These are phyloP conservation scores for Apium graveolens DNA, from an alignment of 129 eudicot genomes.

Conservation along the genomic window DNA sequence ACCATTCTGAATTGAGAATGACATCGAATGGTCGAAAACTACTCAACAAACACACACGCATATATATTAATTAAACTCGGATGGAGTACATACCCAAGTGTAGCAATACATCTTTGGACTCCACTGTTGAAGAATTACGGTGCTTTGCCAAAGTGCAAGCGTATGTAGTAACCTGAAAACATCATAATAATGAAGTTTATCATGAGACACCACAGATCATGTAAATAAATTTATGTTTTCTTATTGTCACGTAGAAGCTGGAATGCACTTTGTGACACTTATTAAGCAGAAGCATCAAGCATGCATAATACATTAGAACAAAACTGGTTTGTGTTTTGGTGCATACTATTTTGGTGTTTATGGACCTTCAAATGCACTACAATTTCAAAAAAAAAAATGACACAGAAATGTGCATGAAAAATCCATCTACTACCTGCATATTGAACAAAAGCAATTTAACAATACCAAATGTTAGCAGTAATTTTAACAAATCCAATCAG, in stretches of 20 bases:
- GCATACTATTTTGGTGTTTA: neutral
- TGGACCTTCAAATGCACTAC: neutral
- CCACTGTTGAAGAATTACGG: conserved; percentile 79
- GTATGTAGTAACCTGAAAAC: conserved; percentile 67
- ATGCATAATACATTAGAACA: neutral
- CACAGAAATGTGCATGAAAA: neutral
- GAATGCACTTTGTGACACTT: neutral
- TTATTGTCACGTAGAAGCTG: neutral
- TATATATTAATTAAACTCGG: neutral
- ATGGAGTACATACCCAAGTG: conserved; percentile 58
- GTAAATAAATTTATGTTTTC: neutral
- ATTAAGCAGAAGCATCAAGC: neutral
- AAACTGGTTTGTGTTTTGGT: neutral
- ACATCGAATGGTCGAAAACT: neutral
- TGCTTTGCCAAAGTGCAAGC: conserved; percentile 86
- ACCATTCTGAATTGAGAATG: neutral
- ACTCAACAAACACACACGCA: neutral
- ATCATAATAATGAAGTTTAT: neutral
- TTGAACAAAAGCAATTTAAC: neutral
- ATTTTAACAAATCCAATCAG: neutral
- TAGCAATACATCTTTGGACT: conserved; percentile 83
- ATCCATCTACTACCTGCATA: neutral
- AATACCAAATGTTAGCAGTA: neutral
- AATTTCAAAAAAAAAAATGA: neutral
- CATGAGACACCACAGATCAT: neutral